Evolutionary conservation across 768 basidiomycete genomes (phyloP).

Genomic region (Leucogyrophana mollusca): DNA sequence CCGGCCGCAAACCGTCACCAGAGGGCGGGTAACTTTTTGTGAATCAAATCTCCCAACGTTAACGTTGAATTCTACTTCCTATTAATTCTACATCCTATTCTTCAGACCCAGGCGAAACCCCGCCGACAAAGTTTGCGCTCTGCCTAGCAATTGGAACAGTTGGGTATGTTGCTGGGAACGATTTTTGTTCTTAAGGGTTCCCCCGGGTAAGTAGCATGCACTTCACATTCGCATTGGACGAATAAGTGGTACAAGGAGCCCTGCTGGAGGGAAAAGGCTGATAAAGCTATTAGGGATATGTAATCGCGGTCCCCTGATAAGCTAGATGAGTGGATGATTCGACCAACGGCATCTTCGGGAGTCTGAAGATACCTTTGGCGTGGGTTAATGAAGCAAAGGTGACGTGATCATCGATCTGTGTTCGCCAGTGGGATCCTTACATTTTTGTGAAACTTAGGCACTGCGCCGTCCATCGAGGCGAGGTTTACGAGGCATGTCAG

Average conservation of each 20-base stretch:
- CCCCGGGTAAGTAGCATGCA: constrained; percentile 55
- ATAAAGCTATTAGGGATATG: constrained; percentile 79
- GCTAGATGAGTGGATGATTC: constrained; percentile 74
- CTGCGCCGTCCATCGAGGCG: constrained; percentile 58
- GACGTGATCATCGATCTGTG: constrained; percentile 9
- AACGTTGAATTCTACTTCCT: no score
- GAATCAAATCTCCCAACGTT: no score
- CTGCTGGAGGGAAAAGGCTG: constrained; percentile 73
- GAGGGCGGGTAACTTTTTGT: no score
- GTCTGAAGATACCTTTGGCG: constrained; percentile 73
- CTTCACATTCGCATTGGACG: no score
- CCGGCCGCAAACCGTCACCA: no score
- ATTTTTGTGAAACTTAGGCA: no score
- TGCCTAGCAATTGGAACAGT: constrained; percentile 80
- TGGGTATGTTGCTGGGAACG: constrained; percentile 81
- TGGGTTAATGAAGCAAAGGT: constrained; percentile 96
- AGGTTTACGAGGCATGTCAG: constrained; percentile 74
- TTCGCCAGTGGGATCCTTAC: background rate
- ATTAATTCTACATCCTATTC: no score
- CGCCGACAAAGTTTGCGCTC: no score
- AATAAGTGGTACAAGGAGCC: background rate
- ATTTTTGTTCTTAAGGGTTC: constrained; percentile 84
- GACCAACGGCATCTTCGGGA: constrained; percentile 68
- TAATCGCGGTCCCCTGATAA: constrained; percentile 64
- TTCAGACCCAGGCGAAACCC: no score